Evolutionary conservation across 805 yeast species (phyloP), one percentile per base, ranked within the genome.

Genomic region (Nakazawaea ambrosiae): DNA sequence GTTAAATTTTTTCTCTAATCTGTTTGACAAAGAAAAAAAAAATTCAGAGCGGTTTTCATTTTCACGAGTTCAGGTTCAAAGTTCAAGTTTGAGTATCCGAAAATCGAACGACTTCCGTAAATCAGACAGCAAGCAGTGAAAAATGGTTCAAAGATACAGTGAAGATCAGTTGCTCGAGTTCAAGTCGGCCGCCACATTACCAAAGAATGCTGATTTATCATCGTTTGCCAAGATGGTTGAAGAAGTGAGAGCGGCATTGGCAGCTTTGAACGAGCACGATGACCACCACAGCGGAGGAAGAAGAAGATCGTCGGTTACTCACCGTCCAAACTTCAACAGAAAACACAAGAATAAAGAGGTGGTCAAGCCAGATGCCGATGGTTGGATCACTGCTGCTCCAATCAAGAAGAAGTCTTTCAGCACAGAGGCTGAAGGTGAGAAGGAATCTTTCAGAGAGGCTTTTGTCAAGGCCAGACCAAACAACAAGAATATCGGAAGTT

Each of bases 401-500:
- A 65, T 65, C 41, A 47, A 48, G 22, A 56, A 57, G 44, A 57
- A 50, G 35, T 62, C 70, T 11, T 67, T 73, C 41, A 76, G 75
- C 48, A 74, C 69, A 40, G 75, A 66, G 15, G 69, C 57, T 31
- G 78, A 72, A 42, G 67, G 67, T 43, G 58, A 61, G 36, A 63
- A 68, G 51, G 73, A 70, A 44, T 53, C 65, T 41, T 51, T 66
- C 37, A 71, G 69, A 54, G 79, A 75, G 41, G 53, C 55, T 25
- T 53, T 71, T 19, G 53, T 76, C 44, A 78, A 67, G 50, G 78
- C 73, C 41, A 78, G 73, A 54, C 84, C 90, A 42, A 80, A 77
- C 61, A 79, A 77, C 57, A 81, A 81, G 56, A 80, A 80, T 57
- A 77, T 82, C 55, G 75, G 85, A 6, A 75, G 85, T 14, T 75